Conservation (phyloP, 495 filamentous ascomycete genomes). For the Aspergillus indologenus region DNA sequence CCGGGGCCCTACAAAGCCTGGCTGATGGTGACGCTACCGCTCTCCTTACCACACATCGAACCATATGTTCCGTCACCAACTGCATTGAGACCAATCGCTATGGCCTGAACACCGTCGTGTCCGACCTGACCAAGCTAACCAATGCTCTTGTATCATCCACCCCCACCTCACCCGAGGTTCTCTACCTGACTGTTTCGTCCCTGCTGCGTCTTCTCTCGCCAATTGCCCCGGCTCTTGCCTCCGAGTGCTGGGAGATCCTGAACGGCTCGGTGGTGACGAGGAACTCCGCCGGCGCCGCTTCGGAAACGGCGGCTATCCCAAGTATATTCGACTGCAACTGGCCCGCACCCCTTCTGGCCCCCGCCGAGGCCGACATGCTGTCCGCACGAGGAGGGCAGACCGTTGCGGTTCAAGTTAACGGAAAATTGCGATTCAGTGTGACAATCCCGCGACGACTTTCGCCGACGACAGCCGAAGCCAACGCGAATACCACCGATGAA, state of each 20-base stretch:
- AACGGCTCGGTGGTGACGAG: constrained; percentile 23
- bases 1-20: constrained; percentile 29
- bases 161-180: constrained; percentile 29
- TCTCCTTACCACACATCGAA: constrained; percentile 61
- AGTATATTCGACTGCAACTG: constrained; percentile 51
- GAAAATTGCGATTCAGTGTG: constrained; percentile 63
- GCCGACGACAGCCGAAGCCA: constrained; percentile 14
- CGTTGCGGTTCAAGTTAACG: constrained; percentile 73
- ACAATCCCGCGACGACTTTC: constrained; percentile 47
- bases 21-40: constrained; percentile 54
- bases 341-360: constrained; percentile 44
- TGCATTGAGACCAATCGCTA: constrained; percentile 66
- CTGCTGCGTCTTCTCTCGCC: constrained; percentile 72
- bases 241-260: constrained; percentile 73
- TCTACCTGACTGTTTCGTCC: constrained; percentile 39
- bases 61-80: constrained; percentile 63
- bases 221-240: constrained; percentile 71
- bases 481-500: constrained; percentile 27
- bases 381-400: constrained; percentile 38
- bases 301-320: constrained; percentile 13
- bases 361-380: constrained; percentile 47
- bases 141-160: constrained; percentile 54
- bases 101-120: constrained; percentile 75
- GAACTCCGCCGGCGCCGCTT: neutral
- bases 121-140: constrained; percentile 75